Base-by-base conservation (phyloP, 2,329 filamentous ascomycete species). In the Dactylellina haptotyla region DNA sequence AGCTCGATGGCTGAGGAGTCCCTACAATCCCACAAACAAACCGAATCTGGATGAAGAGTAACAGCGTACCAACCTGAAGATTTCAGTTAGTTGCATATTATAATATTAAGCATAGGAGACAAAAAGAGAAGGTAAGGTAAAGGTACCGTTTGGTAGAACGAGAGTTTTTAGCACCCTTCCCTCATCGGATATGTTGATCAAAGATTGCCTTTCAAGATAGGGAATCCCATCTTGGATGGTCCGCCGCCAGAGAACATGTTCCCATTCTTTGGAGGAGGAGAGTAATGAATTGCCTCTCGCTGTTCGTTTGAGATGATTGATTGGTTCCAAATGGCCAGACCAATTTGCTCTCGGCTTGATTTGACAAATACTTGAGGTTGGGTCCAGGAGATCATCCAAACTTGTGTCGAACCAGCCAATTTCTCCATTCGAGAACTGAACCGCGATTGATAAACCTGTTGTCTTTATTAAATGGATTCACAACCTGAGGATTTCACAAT, bases 291-390 rank as follows among this genome's bases (percentile, higher is more conserved):
- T 86, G 6, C 93, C 93, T 77, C 89, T 91, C 45, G 90, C 90
- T 78, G 93, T 96, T 73, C 93, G 89, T 48, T 96, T 89, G 71
- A 97, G 91, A 79, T 96, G 96, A 78, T 90, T 89, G 75, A 97
- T 88, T 0, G 91, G 85, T 14, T 86, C 86, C 14, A 90, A 90
- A 82, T 97, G 93, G 0, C 94, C 93, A 1, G 92, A 92, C 91
- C 93, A 96, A 18, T 83, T 81, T 14, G 96, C 81, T 0, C 91
- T 87, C 43, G 84, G 82, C 53, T 82, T 83, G 45, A 85, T 84
- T 0, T 65, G 67, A 25, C 67, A 72, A 10, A 65, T 65, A 18
- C 67, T 72, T 3, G 86, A 84, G 1, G 85, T 84, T 1, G 91
- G 89, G 78, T 96, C 92, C 75, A 99, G 89, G 12, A 98, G 83